Evolutionary conservation across 2,329 filamentous ascomycete species (phyloP).

Genomic region (Trichoderma koningiopsis): DNA sequence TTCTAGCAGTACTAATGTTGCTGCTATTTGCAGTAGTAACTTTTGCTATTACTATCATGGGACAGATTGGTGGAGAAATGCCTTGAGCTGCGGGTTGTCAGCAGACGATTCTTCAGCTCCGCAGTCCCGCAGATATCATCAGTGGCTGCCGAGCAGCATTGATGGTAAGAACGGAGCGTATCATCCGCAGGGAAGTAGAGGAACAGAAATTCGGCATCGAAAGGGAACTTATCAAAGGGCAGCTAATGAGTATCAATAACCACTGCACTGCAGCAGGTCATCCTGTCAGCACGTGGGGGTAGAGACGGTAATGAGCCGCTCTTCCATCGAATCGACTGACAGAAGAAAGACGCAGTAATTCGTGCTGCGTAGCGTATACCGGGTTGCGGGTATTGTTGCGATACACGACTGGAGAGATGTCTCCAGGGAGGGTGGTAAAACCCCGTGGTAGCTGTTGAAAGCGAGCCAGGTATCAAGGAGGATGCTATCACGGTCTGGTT

Average conservation of each 20-base stretch:
- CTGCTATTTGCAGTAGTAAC: not conserved
- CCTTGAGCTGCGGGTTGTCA: conserved; percentile 13
- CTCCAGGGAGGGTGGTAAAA: conserved; percentile 3
- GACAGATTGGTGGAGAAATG: conserved; percentile 8
- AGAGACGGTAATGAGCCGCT: not conserved
- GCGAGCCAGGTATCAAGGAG: conserved; percentile 4
- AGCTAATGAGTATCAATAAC: not conserved
- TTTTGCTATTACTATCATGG: conserved; percentile 2
- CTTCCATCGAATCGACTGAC: not conserved
- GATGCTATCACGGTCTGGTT: conserved; percentile 12
- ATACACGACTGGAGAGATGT: conserved; percentile 5
- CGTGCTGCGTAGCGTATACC: conserved; percentile 9
- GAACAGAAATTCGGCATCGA: not conserved
- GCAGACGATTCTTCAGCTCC: conserved; percentile 7
- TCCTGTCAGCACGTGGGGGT: not conserved
- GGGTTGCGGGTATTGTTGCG: conserved; percentile 15
- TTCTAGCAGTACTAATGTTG: not conserved
- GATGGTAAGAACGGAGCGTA: conserved; percentile 11
- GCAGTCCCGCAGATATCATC: conserved; percentile 15
- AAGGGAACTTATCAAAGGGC: not conserved
- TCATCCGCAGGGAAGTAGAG: conserved; percentile 5
- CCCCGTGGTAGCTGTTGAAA: conserved; percentile 9
- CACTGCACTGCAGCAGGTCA: not conserved
- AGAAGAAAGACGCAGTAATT: not conserved
- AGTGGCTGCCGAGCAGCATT: not conserved